phyloP scores from a whole-genome alignment of 805 yeast species.

The Nakazawaea holstii region DNA sequence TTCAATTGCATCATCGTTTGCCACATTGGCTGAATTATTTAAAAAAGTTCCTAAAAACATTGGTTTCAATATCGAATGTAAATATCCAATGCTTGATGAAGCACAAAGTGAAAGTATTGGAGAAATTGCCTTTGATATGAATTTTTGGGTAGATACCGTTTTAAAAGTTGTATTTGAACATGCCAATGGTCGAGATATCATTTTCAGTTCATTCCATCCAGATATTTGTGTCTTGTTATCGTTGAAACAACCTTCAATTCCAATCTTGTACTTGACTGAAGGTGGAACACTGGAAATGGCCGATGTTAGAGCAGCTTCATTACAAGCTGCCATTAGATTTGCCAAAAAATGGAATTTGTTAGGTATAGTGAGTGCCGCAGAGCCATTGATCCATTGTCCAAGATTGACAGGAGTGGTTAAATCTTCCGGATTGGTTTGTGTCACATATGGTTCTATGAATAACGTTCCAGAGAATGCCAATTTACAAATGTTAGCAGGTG shows the following conservation, averaged over 20 bases:
- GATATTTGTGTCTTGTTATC: conserved; percentile 83
- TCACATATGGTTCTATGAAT: conserved; percentile 82
- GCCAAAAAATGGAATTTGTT: conserved; percentile 86
- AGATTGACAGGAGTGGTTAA: conserved; percentile 88
- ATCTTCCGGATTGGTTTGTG: conserved; percentile 85
- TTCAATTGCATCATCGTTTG: conserved; percentile 87
- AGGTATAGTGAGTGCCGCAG: conserved; percentile 88
- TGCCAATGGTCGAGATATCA: conserved; percentile 74
- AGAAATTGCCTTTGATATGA: conserved; percentile 74
- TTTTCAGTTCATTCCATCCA: conserved; percentile 92
- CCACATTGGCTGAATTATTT: conserved; percentile 81
- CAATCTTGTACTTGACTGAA: conserved; percentile 85
- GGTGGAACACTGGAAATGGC: conserved; percentile 84
- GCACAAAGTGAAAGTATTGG: conserved; percentile 88
- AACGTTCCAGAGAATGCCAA: conserved; percentile 81
- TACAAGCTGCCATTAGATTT: conserved; percentile 88
- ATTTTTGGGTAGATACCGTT: conserved; percentile 84
- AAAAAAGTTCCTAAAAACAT: conserved; percentile 73
- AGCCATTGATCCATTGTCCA: conserved; percentile 84
- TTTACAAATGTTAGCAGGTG: conserved; percentile 88
- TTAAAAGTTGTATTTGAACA: conserved; percentile 74
- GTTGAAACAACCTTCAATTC: conserved; percentile 89
- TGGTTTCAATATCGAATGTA: conserved; percentile 92
- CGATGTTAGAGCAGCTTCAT: conserved; percentile 79
- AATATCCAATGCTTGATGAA: conserved; percentile 93